Conservation (phyloP, 2,329 filamentous ascomycete species). For the Epichloe brachyelytri region DNA sequence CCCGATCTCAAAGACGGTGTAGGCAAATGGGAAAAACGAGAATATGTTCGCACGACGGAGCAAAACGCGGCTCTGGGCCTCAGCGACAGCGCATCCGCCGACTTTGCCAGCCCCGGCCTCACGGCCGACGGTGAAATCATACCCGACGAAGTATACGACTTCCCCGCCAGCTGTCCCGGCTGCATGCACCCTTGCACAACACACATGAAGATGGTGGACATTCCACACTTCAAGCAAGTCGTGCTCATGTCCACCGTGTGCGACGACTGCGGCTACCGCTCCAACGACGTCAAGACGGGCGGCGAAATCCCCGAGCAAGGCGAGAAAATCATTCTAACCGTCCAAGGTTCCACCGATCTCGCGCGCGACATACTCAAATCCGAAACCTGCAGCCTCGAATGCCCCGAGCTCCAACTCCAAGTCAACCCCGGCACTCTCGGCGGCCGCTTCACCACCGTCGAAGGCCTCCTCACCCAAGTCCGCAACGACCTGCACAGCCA, state of each 20-base stretch:
- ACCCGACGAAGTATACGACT: slow-evolving; percentile 83
- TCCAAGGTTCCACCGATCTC: slow-evolving; percentile 60
- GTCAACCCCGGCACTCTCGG: slow-evolving; percentile 92
- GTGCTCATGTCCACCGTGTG: slow-evolving; percentile 92
- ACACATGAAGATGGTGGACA: slow-evolving; percentile 98
- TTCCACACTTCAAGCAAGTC: slow-evolving; percentile 96
- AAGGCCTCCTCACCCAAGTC: slow-evolving; percentile 85
- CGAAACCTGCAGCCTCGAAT: slow-evolving; percentile 78
- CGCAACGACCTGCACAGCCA: slow-evolving; percentile 77
- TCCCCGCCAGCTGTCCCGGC: slow-evolving; percentile 83
- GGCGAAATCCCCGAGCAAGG: slow-evolving; percentile 81
- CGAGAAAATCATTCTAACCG: slow-evolving; percentile 65
- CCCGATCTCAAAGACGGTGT: slow-evolving; percentile 66
- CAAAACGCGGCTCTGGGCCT: slow-evolving; percentile 83
- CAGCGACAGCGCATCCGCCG: slow-evolving; percentile 42
- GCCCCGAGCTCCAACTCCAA: slow-evolving; percentile 72
- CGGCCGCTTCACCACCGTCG: slow-evolving; percentile 91
- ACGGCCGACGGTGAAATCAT: slow-evolving; percentile 63
- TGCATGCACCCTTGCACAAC: slow-evolving; percentile 78
- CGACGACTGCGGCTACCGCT: slow-evolving; percentile 82
- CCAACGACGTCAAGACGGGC: slow-evolving; percentile 95
- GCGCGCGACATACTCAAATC: slow-evolving; percentile 91
- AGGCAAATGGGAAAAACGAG: slow-evolving; percentile 80
- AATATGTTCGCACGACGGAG: slow-evolving; percentile 69
- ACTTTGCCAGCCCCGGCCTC: slow-evolving; percentile 37